Evolutionary conservation across 345 rosid species (phyloP).

Genomic region (Gossypium raimondii): DNA sequence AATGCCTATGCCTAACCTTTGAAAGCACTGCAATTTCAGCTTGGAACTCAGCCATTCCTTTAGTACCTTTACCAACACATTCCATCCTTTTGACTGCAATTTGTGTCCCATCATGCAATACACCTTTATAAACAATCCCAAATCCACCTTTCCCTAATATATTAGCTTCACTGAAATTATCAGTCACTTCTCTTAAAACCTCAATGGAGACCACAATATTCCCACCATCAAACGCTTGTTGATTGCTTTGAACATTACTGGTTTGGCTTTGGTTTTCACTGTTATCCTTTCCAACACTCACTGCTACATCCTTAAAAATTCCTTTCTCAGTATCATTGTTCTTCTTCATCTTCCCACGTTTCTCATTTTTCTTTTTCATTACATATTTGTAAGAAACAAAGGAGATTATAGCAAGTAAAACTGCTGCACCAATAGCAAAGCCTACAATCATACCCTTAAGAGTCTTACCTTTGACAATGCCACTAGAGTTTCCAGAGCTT

Average conservation of each 20-base stretch:
- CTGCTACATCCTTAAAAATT: constrained; percentile 25
- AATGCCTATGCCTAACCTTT: constrained; percentile 38
- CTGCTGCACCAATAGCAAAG: constrained; percentile 35
- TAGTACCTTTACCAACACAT: constrained; percentile 47
- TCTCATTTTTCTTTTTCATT: constrained; percentile 32
- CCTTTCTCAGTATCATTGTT: constrained; percentile 40
- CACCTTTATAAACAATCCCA: constrained; percentile 30
- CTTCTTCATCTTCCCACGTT: constrained; percentile 30
- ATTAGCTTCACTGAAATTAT: constrained; percentile 58
- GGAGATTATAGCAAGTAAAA: constrained; percentile 35
- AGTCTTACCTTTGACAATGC: constrained; percentile 17
- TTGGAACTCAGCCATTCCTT: constrained; percentile 77
- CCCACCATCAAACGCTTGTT: constrained; percentile 49
- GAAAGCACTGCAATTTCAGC: constrained; percentile 82
- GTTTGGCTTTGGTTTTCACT: not conserved
- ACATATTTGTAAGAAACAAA: constrained; percentile 45
- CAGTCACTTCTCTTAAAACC: constrained; percentile 60
- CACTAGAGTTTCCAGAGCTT: constrained; percentile 23
- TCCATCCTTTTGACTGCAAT: constrained; percentile 88
- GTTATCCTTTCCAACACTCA: not conserved
- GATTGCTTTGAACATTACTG: constrained; percentile 15
- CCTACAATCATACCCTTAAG: constrained; percentile 40
- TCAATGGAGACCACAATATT: constrained; percentile 57
- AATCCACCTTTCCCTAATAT: constrained; percentile 81
- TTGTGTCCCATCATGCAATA: constrained; percentile 72